A percentile compares a stretch with the other conserved stretches of the same genome.
Conservation (phyloP, 148 eudicot genomes). For the Euryodendron excelsum region DNA sequence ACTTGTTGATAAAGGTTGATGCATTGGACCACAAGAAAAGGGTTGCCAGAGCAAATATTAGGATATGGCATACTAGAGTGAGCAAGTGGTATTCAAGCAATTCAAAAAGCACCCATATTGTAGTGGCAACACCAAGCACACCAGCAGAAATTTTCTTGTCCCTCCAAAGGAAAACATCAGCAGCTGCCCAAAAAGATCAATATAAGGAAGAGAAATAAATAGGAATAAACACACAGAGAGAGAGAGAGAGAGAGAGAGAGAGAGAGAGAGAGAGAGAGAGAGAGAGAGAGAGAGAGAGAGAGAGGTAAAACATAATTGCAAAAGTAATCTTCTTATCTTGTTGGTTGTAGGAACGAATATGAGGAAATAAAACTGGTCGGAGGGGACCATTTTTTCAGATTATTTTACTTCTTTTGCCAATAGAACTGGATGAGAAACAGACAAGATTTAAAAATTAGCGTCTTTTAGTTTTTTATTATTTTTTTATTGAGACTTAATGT, state of each 20-base stretch:
- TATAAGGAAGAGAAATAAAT: not conserved
- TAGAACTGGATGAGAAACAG: not conserved
- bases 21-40: conserved; percentile 91
- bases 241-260: too few species aligned
- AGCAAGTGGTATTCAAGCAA: conserved; percentile 82
- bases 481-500: not conserved
- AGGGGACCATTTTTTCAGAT: not conserved
- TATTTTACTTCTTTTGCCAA: not conserved
- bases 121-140: conserved; percentile 73
- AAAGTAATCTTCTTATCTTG: not conserved
- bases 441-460: not conserved
- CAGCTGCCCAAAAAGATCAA: conserved; percentile 48
- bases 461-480: too few species aligned
- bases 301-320: too few species aligned
- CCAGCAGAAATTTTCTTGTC: conserved; percentile 78
- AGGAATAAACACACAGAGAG: not conserved
- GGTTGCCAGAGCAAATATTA: conserved; percentile 55
- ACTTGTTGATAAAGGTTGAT: conserved; percentile 80
- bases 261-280: too few species aligned
- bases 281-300: too few species aligned
- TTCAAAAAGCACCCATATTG: conserved; percentile 88
- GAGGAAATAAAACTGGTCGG: not conserved
- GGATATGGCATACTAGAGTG: conserved; percentile 71
- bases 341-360: not conserved
- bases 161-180: conserved; percentile 89